Evolutionary conservation across 2,329 filamentous ascomycete genomes (phyloP).

Genomic region (Bipolaris gigantea): DNA sequence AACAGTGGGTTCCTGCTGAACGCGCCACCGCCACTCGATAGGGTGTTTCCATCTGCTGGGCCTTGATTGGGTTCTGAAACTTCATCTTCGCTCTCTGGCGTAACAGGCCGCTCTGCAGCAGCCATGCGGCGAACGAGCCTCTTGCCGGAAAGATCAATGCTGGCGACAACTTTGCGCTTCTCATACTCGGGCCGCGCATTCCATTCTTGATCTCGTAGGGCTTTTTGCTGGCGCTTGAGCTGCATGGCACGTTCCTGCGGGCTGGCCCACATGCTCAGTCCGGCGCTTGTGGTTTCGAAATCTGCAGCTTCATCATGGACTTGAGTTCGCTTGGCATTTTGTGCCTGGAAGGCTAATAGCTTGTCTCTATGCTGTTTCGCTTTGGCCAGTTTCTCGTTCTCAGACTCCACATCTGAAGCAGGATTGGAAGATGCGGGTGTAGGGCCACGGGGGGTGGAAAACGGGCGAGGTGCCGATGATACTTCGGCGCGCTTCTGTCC

Average conservation of each 20-base stretch:
- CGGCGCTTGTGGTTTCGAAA: constrained; percentile 63
- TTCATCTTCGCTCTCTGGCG: constrained; percentile 57
- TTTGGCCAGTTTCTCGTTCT: constrained; percentile 64
- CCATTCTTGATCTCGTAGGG: constrained; percentile 84
- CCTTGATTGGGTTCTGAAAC: constrained; percentile 23
- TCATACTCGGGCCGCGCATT: constrained; percentile 83
- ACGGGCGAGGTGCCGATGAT: constrained; percentile 62
- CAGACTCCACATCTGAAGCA: constrained; percentile 47
- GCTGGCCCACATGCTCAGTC: constrained; percentile 78
- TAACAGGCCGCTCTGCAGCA: constrained; percentile 59
- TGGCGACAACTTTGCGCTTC: constrained; percentile 80
- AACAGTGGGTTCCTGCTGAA: constrained; percentile 72
- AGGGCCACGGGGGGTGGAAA: constrained; percentile 48
- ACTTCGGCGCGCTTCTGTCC: constrained; percentile 68
- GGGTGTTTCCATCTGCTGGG: constrained; percentile 30
- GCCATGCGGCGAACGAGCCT: constrained; percentile 75
- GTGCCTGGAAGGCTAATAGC: constrained; percentile 78
- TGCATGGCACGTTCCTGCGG: constrained; percentile 81
- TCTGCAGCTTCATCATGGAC: constrained; percentile 85
- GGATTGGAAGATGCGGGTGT: constrained; percentile 41
- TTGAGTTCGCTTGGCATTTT: constrained; percentile 81
- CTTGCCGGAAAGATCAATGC: constrained; percentile 77
- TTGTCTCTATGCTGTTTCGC: constrained; percentile 80
- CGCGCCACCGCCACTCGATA: constrained; percentile 52
- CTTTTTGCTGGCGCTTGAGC: constrained; percentile 81